phyloP scores from a whole-genome alignment of 768 basidiomycete species.

The Xerocomus potaroensis region DNA sequence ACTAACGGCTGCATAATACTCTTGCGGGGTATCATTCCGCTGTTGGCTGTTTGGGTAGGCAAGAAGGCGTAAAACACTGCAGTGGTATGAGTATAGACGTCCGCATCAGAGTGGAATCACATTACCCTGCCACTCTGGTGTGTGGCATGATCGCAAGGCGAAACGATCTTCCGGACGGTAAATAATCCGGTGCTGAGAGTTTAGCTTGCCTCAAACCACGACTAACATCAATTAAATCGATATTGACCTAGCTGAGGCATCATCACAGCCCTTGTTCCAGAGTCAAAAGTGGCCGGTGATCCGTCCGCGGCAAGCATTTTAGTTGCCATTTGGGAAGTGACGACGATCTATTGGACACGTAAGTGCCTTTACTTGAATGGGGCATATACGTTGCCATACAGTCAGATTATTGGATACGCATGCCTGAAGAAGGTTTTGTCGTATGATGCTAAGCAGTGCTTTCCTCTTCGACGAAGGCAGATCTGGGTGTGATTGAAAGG shows the following conservation, averaged over 20 bases:
- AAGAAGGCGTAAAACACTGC: slow-evolving; percentile 39
- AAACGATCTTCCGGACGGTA: slow-evolving; percentile 42
- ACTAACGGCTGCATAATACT: slow-evolving; percentile 23
- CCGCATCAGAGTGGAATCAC: slow-evolving; percentile 16
- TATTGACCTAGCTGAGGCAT: slow-evolving; percentile 58
- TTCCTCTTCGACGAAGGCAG: slow-evolving; percentile 37
- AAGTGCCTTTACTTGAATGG: slow-evolving; percentile 3
- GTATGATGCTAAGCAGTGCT: slow-evolving; percentile 47
- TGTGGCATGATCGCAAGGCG: slow-evolving; percentile 41
- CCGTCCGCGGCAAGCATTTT: slow-evolving; percentile 65
- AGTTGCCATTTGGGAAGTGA: slow-evolving; percentile 67
- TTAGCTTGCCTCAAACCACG: slow-evolving; percentile 5
- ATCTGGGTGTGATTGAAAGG: slow-evolving; percentile 50
- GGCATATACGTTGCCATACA: slow-evolving; percentile 31
- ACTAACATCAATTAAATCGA: slow-evolving; percentile 5
- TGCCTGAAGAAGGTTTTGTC: slow-evolving; percentile 48
- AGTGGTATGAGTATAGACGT: slow-evolving; percentile 14
- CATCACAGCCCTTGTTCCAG: slow-evolving; percentile 59
- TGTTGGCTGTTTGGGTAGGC: slow-evolving; percentile 31
- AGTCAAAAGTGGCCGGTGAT: slow-evolving; percentile 59
- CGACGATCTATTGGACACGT: slow-evolving; percentile 39
- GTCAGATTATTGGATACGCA: slow-evolving; percentile 46
- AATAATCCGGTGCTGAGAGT: slow-evolving; percentile 32
- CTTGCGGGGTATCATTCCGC: slow-evolving; percentile 12
- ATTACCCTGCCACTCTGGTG: slow-evolving; percentile 39